Evolutionary conservation across 768 basidiomycete genomes (phyloP), one percentile per base, ranked within the genome.

Genomic region (Lanmaoa rubissima): DNA sequence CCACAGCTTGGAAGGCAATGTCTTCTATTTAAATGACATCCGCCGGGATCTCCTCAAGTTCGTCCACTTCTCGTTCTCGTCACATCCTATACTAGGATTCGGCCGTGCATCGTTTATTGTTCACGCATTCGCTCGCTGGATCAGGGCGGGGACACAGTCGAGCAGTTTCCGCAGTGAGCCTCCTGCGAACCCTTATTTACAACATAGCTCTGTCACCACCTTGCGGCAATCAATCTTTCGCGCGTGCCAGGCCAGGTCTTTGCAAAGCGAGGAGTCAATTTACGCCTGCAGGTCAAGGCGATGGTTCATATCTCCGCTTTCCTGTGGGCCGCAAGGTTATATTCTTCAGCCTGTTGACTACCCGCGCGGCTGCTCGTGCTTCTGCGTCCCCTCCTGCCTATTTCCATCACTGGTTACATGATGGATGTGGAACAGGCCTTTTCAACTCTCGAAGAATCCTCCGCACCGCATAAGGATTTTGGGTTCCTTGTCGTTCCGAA

Each of bases 371-470:
- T 46, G 17, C 52, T 47, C 36, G 60, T 59, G 50, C 42, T 31
- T 40, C n/a, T 36, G 35, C 38, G 19, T 28, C 34, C 19, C 32
- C 26, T 45, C 42, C n/a, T 31, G 44, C 52, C 36, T 41, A 21
- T 8, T 46, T 53, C 47, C 50, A 11, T 60, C 46, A 36, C 51
- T 51, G 48, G 55, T 57, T 36, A 16, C 13, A 43, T 19, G 51
- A 65, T 66, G 64, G 64, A 63, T 45, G 42, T 57, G 40, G 61
- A 65, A 42, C 60, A 36, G 42, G 53, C 42, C 31, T 4, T 31
- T 8, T 28, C 61, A 12, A 53, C 44, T 26, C 4, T 43, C 24
- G 38, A 57, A 39, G 58, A 53, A 28, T 8, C 53, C 0, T 21
- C 36, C 6, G 16, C 24, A 6, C 35, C 53, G 2, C 61, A 47